Percentiles rank a stretch among this genome's conserved stretches.
These are phyloP conservation scores for Isatis tinctoria DNA, from an alignment of 345 rosid species.

Conservation along the genomic window DNA sequence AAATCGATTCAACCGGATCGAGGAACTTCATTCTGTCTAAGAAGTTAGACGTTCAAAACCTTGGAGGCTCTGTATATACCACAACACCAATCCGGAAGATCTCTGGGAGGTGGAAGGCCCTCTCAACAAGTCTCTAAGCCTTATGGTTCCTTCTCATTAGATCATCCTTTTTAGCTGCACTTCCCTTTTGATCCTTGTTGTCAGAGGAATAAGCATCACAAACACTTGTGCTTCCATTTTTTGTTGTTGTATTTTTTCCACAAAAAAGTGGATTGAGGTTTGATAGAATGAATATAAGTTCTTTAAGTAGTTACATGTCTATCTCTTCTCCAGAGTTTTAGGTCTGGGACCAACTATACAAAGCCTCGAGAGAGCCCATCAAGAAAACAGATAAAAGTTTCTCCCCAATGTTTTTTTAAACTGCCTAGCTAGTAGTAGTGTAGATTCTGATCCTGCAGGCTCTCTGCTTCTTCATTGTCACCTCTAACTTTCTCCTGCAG, in stretches of 20 bases:
- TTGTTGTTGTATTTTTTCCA: not conserved
- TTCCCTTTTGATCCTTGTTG: not conserved
- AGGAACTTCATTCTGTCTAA: slow-evolving; percentile 79
- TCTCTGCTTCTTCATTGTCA: too few relatives aligned
- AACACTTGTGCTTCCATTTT: not conserved
- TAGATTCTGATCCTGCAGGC: not conserved
- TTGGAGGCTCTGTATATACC: slow-evolving; percentile 23
- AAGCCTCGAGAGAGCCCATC: not conserved
- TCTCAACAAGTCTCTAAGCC: slow-evolving; percentile 72
- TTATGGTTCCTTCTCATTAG: slow-evolving; percentile 63
- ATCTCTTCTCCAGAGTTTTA: not conserved
- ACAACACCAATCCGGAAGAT: slow-evolving; percentile 14
- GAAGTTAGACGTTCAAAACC: slow-evolving; percentile 39
- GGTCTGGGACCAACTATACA: not conserved
- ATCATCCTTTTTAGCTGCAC: not conserved
- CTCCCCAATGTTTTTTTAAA: not conserved
- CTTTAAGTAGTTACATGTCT: not conserved
- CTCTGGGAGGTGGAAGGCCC: slow-evolving; percentile 25
- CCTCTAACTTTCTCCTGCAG: too few relatives aligned
- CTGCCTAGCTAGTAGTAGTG: not conserved
- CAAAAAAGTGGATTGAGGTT: not conserved
- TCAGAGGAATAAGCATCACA: slow-evolving; percentile 1
- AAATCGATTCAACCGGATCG: slow-evolving; percentile 62
- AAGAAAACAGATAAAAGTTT: not conserved
- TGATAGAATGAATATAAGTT: not conserved